Conservation (phyloP, 306 rosid species). For the Amphicarpaea edgeworthii region DNA sequence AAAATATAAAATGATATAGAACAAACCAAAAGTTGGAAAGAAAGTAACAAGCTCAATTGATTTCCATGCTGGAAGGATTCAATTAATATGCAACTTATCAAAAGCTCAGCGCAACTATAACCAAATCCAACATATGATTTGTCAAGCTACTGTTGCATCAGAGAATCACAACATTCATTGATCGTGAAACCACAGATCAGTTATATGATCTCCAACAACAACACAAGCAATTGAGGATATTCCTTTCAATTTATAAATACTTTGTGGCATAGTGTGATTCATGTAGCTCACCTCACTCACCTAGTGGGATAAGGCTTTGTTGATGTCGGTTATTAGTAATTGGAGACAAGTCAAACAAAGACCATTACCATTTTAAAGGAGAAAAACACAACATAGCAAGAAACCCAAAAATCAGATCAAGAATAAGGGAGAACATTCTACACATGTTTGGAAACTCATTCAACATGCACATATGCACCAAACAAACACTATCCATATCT, state of each 20-base stretch:
- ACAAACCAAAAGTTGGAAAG: background rate
- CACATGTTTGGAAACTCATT: no score
- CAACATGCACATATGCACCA: no score
- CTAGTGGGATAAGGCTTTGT: no score
- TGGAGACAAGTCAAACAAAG: background rate
- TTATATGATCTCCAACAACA: constrained; percentile 29
- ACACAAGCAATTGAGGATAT: constrained; percentile 19
- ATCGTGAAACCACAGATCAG: constrained; percentile 3
- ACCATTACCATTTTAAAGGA: background rate
- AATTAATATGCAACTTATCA: background rate
- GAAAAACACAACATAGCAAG: background rate
- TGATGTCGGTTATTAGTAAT: no score
- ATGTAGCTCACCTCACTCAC: no score
- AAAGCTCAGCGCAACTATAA: background rate
- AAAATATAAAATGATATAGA: background rate
- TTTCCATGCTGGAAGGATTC: background rate
- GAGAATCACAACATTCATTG: constrained; percentile 15
- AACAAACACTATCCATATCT: background rate
- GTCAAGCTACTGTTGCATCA: background rate
- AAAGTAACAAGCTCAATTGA: background rate
- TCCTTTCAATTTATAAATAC: background rate
- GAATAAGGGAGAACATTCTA: background rate
- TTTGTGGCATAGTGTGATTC: no score
- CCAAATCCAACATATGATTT: background rate
- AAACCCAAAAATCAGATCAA: background rate